Evolutionary conservation across 495 filamentous ascomycete species (phyloP).

Genomic region (Neurospora sublineolata): DNA sequence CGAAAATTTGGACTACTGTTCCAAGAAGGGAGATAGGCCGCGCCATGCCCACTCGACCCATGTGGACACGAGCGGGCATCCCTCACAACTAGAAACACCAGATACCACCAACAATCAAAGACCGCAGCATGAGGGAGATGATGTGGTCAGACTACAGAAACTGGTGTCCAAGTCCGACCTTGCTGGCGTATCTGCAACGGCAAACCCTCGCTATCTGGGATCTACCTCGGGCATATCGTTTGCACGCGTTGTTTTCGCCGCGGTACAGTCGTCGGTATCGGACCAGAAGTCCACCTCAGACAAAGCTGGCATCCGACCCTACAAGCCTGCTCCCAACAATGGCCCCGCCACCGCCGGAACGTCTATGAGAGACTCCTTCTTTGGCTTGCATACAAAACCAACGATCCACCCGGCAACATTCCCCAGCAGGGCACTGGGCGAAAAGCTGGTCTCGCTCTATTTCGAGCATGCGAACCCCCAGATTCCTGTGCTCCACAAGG

Average conservation of each 20-base stretch:
- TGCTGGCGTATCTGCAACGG: constrained; percentile 63
- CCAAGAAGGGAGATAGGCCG: constrained; percentile 38
- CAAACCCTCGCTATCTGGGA: constrained; percentile 69
- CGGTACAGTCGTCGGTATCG: constrained; percentile 76
- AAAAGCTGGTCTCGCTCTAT: constrained; percentile 66
- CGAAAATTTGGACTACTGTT: constrained; percentile 65
- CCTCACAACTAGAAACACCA: constrained; percentile 1
- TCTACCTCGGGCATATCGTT: constrained; percentile 90
- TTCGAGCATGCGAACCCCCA: constrained; percentile 95
- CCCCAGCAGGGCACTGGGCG: constrained; percentile 60
- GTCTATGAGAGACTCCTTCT: constrained; percentile 89
- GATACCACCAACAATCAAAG: constrained; percentile 18
- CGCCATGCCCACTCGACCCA: constrained; percentile 22
- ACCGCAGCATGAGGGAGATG: constrained; percentile 29
- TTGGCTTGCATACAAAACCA: constrained; percentile 82
- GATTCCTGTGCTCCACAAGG: constrained; percentile 79
- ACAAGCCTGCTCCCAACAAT: constrained; percentile 23
- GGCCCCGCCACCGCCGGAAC: constrained; percentile 40
- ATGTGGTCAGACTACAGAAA: constrained; percentile 28
- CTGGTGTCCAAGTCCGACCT: constrained; percentile 67
- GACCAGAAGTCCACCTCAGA: constrained; percentile 49
- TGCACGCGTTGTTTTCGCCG: constrained; percentile 86
- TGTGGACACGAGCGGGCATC: constrained; percentile 7
- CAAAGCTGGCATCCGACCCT: constrained; percentile 36
- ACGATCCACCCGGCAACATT: constrained; percentile 79